phyloP scores from a whole-genome alignment of 2,329 filamentous ascomycete species.

The Claviceps purpurea region DNA sequence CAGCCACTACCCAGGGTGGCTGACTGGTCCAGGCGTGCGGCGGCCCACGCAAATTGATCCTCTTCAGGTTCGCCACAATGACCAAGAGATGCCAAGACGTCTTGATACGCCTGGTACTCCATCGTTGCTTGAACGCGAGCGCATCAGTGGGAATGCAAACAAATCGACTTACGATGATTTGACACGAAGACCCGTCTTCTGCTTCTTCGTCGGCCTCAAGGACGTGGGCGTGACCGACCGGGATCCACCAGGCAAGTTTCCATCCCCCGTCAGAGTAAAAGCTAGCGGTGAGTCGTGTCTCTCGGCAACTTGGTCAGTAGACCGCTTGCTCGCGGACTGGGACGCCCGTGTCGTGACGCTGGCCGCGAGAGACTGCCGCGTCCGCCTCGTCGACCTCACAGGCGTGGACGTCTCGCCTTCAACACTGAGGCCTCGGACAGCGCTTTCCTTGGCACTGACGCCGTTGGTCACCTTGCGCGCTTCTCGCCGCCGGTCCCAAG shows the following conservation, averaged over 20 bases:
- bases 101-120: too few relatives aligned
- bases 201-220: slow-evolving; percentile 44
- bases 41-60: too few relatives aligned
- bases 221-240: slow-evolving; percentile 47
- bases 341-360: slow-evolving; percentile 28
- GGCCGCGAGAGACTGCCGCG: slow-evolving; percentile 22
- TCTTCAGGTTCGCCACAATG: too few relatives aligned
- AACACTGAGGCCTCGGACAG: slow-evolving; percentile 18
- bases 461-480: slow-evolving; percentile 27
- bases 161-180: slow-evolving; percentile 51
- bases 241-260: slow-evolving; percentile 35
- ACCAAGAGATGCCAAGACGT: too few relatives aligned
- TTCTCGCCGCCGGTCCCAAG: slow-evolving; percentile 23
- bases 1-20: background rate
- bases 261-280: slow-evolving; percentile 34
- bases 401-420: slow-evolving; percentile 18
- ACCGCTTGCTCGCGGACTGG: slow-evolving; percentile 38
- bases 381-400: slow-evolving; percentile 19
- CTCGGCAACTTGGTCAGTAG: slow-evolving; percentile 38
- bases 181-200: slow-evolving; percentile 47
- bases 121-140: too few relatives aligned
- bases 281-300: slow-evolving; percentile 38
- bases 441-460: slow-evolving; percentile 23
- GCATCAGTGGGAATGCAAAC: background rate
- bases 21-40: background rate